These are phyloP conservation scores for Apiotrichum porosum DNA, from an alignment of 1,284 basidiomycete species.

Conservation along the genomic window DNA sequence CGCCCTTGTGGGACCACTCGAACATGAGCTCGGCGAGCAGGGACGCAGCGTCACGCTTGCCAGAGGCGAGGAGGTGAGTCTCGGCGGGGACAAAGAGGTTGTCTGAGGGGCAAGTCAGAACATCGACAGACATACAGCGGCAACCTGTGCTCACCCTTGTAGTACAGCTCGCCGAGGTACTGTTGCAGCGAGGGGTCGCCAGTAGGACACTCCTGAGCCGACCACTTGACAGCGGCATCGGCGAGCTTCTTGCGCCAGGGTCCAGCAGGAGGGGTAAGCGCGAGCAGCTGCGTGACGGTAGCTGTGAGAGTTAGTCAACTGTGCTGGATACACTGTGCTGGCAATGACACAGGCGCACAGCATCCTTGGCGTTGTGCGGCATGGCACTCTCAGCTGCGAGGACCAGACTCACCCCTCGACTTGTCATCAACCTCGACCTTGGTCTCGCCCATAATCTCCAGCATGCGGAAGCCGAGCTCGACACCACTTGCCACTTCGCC, in stretches of 20 bases:
- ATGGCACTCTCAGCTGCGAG: slow-evolving; percentile 1
- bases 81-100: slow-evolving; percentile 69
- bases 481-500: slow-evolving; percentile 82
- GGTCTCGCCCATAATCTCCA: slow-evolving; percentile 74
- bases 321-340: too few relatives aligned
- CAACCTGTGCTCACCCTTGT: slow-evolving; percentile 61
- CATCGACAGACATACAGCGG: not conserved
- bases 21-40: slow-evolving; percentile 78
- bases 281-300: slow-evolving; percentile 49
- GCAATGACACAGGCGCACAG: too few relatives aligned
- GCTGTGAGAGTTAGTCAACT: too few relatives aligned
- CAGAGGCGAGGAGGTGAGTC: slow-evolving; percentile 71
- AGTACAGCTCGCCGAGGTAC: slow-evolving; percentile 79
- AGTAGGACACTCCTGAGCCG: slow-evolving; percentile 66
- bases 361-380: too few relatives aligned
- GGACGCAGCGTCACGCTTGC: slow-evolving; percentile 78
- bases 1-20: slow-evolving; percentile 59
- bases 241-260: slow-evolving; percentile 53
- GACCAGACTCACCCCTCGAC: slow-evolving; percentile 57
- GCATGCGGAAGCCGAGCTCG: slow-evolving; percentile 69
- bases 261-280: slow-evolving; percentile 46
- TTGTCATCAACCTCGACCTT: slow-evolving; percentile 62
- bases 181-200: slow-evolving; percentile 81
- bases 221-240: slow-evolving; percentile 59
- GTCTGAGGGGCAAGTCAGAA: slow-evolving; percentile 53